These are phyloP conservation scores for Penicillium canariense DNA, from an alignment of 495 filamentous ascomycete species.

Conservation along the genomic window DNA sequence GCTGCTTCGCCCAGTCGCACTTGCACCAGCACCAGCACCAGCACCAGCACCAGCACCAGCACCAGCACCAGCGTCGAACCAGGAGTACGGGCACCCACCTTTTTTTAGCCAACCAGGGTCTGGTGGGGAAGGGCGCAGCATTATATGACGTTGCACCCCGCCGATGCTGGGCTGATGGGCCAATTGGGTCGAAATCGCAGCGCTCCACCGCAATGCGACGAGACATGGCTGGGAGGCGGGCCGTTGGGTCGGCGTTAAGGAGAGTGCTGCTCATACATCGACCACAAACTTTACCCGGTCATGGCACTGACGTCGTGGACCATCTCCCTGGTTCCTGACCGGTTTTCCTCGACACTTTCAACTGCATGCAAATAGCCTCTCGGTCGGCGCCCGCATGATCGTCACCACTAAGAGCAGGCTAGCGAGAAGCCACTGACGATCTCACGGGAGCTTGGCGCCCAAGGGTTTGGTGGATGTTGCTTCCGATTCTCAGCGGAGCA, in stretches of 20 bases:
- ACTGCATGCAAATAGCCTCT: conserved; percentile 3
- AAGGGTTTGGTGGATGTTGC: no score
- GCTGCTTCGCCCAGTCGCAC: not conserved
- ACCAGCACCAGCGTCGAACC: not conserved
- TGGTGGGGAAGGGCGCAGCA: conserved; percentile 1
- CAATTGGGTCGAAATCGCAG: conserved; percentile 9
- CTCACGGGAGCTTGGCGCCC: conserved; percentile 9
- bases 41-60: not conserved
- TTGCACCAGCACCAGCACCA: not conserved
- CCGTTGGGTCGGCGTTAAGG: no score
- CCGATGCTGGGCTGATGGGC: conserved; percentile 7
- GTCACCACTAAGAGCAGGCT: conserved; percentile 1
- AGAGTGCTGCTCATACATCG: no score
- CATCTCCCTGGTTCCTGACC: no score
- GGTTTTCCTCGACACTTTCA: not conserved
- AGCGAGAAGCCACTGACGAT: conserved; percentile 27
- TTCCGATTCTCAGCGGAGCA: no score
- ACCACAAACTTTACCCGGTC: no score
- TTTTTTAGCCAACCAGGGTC: conserved; percentile 5
- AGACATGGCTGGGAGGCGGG: no score
- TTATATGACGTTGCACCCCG: conserved; percentile 17
- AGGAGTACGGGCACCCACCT: no score
- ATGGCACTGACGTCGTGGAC: no score
- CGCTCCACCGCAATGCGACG: not conserved
- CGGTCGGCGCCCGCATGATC: conserved; percentile 9